Evolutionary conservation across 331 rosid genomes (phyloP).

Genomic region (Pyrus hybrid): DNA sequence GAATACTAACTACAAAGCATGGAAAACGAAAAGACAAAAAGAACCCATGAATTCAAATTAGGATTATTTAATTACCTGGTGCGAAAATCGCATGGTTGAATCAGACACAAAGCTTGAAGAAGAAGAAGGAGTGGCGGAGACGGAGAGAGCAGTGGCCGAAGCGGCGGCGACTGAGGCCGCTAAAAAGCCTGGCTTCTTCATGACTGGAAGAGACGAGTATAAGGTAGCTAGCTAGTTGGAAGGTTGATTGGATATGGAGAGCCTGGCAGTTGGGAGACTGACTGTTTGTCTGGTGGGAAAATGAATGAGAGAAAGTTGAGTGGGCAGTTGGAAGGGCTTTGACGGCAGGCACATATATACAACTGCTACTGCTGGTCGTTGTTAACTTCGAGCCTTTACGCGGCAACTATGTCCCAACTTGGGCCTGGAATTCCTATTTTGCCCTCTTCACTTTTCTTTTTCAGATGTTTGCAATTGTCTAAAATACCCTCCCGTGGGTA

Average conservation of each 20-base stretch:
- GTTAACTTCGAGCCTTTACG: constrained; percentile 27
- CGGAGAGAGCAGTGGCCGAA: constrained; percentile 33
- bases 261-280: neutral
- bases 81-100: constrained; percentile 16
- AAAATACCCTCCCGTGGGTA: neutral
- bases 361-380: neutral
- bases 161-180: constrained; percentile 69
- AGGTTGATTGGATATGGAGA: neutral
- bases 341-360: constrained; percentile 31
- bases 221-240: neutral
- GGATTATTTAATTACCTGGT: constrained; percentile 32
- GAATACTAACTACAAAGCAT: neutral
- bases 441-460: neutral
- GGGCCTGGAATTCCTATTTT: neutral
- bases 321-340: neutral
- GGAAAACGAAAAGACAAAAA: neutral
- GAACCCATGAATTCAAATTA: neutral
- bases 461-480: neutral
- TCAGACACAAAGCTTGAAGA: constrained; percentile 9
- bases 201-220: neutral
- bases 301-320: neutral
- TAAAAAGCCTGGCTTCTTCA: constrained; percentile 61
- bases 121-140: constrained; percentile 27
- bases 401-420: constrained; percentile 31
- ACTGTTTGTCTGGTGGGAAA: constrained; percentile 8